phyloP scores from a whole-genome alignment of 345 rosid species.

The Eucalyptus polyanthemos region DNA sequence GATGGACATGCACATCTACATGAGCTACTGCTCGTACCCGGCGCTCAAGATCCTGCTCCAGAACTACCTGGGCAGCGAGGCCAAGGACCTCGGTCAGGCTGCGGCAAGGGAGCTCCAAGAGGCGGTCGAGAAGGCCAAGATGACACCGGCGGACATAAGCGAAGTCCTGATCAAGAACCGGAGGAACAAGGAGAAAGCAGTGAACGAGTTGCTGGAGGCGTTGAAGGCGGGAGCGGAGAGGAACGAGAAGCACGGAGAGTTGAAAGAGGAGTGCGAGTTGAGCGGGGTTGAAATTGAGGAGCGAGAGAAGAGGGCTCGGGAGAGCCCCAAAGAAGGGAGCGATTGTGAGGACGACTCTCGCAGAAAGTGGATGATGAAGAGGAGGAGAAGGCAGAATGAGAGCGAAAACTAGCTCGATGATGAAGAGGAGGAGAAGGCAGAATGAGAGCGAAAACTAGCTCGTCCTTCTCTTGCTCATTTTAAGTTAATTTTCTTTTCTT shows the following conservation, averaged over 20 bases:
- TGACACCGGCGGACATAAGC: neutral
- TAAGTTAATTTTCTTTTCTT: neutral
- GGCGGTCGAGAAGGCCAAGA: neutral
- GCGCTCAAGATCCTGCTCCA: constrained; percentile 64
- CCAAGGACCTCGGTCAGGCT: constrained; percentile 8
- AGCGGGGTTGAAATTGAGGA: constrained; percentile 11
- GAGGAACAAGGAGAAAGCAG: constrained; percentile 21
- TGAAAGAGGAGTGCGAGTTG: constrained; percentile 2
- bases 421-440: no score
- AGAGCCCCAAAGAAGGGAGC: neutral
- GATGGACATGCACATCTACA: neutral
- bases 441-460: neutral
- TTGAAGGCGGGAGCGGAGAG: constrained; percentile 36
- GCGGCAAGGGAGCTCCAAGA: constrained; percentile 30
- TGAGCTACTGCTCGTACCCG: constrained; percentile 32
- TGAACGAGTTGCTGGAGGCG: constrained; percentile 39
- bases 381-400: neutral
- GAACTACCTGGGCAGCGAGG: constrained; percentile 49
- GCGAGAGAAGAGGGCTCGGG: neutral
- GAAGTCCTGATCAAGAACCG: neutral
- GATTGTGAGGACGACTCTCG: constrained; percentile 1
- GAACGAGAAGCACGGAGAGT: constrained; percentile 13
- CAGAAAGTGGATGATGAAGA: neutral
- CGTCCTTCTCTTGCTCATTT: neutral
- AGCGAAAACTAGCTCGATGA: neutral